Evolutionary conservation across 2,329 filamentous ascomycete species (phyloP), one percentile per base, ranked within the genome.

Genomic region (Alternaria triticina): DNA sequence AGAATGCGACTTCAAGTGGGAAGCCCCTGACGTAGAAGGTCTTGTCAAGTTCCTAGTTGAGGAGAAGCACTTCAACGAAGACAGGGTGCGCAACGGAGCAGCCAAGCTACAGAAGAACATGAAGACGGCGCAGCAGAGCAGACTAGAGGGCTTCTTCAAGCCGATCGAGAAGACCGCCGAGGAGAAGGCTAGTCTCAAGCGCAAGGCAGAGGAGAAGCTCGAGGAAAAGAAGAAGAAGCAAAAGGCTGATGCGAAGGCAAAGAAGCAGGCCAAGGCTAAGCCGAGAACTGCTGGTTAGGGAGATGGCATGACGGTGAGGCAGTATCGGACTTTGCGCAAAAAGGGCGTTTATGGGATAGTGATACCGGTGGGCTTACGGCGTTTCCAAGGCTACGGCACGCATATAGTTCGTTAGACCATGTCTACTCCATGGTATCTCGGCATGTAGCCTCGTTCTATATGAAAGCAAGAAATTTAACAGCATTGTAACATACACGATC

Each of bases 1-100:
- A 1, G 89, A 93, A 12, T 98, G 94, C 80, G 94, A 99, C 78
- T 97, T 98, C 85, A 97, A 97, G 81, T 99, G 96, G 96, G 94
- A 97, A 47, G 90, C 90, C 63, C 96, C 96, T 4, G 94, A 99
- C 74, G 85, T 96, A 2, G 94, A 97, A 3, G 95, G 93, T 0
- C 87, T 99, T 0, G 88, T 99, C 67, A 88, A 96, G 72, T 99
- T 93, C 80, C 84, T 99, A 3, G 96, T 97, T 4, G 89, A 89
- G 6, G 96, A 98, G 77, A 99, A 99, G 83, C 96, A 94, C 1
- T 99, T 99, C 85, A 97, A 90, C 28, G 96, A 99, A 79, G 96
- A 99, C 77, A 88, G 96, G 17, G 96, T 99, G 9, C 88, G 94
- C 40, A 88, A 86, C 46, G 95, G 87, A 27, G 94, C 92, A 1